A percentile compares a stretch with the other conserved stretches of the same genome.
Conservation (phyloP, 2,329 filamentous ascomycete species). For the Aspergillus quadrilineatus region DNA sequence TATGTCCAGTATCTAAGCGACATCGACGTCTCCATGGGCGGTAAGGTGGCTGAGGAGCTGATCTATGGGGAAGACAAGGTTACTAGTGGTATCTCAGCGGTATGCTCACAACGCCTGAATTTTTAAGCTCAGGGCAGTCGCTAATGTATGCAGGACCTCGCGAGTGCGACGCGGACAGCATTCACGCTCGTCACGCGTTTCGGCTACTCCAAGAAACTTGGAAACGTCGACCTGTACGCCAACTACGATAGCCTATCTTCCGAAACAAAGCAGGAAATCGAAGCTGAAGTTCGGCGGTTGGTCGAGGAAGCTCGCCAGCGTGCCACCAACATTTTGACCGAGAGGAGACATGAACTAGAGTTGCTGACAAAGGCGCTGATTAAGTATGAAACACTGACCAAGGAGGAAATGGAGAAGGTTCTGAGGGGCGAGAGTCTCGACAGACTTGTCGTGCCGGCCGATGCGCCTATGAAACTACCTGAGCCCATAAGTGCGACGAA, state of each 20-base stretch:
- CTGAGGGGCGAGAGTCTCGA: constrained; percentile 80
- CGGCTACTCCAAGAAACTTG: constrained; percentile 84
- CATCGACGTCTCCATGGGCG: constrained; percentile 79
- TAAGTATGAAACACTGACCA: constrained; percentile 89
- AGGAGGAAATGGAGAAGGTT: constrained; percentile 86
- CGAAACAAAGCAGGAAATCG: constrained; percentile 82
- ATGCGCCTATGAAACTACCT: constrained; percentile 66
- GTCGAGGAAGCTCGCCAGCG: constrained; percentile 79
- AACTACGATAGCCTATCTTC: constrained; percentile 80
- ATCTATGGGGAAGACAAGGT: constrained; percentile 89
- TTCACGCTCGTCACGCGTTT: constrained; percentile 85
- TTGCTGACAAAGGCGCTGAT: constrained; percentile 83
- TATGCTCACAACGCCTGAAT: constrained; percentile 46
- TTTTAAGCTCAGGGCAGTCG: constrained; percentile 2
- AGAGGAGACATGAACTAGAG: constrained; percentile 81
- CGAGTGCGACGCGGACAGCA: constrained; percentile 75
- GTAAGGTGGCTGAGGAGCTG: constrained; percentile 85
- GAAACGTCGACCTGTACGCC: constrained; percentile 82
- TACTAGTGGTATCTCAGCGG: constrained; percentile 78
- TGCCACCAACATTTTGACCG: constrained; percentile 67
- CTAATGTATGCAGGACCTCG: constrained; percentile 65
- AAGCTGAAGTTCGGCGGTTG: constrained; percentile 80
- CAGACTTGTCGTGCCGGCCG: constrained; percentile 58
- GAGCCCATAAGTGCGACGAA: constrained; percentile 42
- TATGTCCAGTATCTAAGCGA: constrained; percentile 77